A percentile compares a stretch with the other conserved stretches of the same genome.
phyloP scores from a whole-genome alignment of 1,284 basidiomycete species.

The Schizophyllum amplum region DNA sequence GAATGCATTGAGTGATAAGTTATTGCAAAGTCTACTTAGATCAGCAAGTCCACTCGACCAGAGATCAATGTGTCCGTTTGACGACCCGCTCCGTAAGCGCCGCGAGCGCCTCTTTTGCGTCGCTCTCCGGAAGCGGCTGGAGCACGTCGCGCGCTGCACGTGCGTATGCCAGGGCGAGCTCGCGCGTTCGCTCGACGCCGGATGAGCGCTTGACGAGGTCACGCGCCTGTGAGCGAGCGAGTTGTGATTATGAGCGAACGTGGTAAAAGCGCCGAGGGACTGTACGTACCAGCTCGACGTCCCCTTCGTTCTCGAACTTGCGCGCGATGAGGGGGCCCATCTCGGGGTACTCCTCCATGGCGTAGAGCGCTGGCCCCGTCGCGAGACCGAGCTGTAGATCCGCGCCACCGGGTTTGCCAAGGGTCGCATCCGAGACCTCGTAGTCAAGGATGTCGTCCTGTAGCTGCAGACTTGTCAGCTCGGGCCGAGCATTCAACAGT shows the following conservation, averaged over 20 bases:
- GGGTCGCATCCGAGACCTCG: constrained; percentile 52
- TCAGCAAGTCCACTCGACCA: no score
- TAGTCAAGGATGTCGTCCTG: constrained; percentile 92
- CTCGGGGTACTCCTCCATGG: constrained; percentile 84
- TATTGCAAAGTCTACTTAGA: no score
- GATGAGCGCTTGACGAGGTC: constrained; percentile 68
- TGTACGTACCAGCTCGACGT: constrained; percentile 65
- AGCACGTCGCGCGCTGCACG: constrained; percentile 70
- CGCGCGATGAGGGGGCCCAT: constrained; percentile 80
- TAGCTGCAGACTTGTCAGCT: constrained; percentile 43
- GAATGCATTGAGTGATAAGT: no score
- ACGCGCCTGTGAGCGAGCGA: constrained; percentile 72
- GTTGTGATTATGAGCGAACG: no score
- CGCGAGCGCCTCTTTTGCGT: constrained; percentile 69
- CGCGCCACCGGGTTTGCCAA: constrained; percentile 84
- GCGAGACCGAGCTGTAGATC: constrained; percentile 85
- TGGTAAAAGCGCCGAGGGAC: neutral
- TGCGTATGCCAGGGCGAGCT: constrained; percentile 74
- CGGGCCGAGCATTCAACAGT: constrained; percentile 5
- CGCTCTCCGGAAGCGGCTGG: constrained; percentile 72
- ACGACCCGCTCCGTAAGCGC: constrained; percentile 57
- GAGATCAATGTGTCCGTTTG: constrained; percentile 35
- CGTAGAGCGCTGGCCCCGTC: constrained; percentile 91
- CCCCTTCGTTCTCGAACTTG: constrained; percentile 77
- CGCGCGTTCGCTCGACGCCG: constrained; percentile 74